phyloP scores from a whole-genome alignment of 345 rosid species.

The Atalantia buxifolia region DNA sequence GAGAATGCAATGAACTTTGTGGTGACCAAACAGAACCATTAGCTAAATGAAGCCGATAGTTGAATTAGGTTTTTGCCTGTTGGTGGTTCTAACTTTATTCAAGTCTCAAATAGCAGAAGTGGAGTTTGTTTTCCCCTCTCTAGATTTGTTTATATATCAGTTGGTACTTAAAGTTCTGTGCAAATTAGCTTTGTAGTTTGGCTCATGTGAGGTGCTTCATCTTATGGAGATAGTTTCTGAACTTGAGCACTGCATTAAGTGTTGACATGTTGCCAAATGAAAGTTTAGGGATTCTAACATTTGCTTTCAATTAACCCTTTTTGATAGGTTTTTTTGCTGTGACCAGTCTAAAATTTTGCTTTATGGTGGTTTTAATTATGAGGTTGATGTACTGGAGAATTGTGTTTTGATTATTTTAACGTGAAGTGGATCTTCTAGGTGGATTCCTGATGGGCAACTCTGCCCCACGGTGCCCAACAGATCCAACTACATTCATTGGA shows the following conservation, averaged over 20 bases:
- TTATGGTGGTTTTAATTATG: neutral
- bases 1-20: neutral
- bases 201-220: neutral
- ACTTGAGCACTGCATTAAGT: neutral
- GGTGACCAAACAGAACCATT: neutral
- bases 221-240: neutral
- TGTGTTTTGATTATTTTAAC: neutral
- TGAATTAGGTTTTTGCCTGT: neutral
- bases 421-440: constrained; percentile 41
- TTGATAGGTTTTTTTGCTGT: neutral
- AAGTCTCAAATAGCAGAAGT: neutral
- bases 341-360: neutral
- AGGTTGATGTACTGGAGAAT: neutral
- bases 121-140: neutral
- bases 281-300: neutral
- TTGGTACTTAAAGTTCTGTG: neutral
- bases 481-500: constrained; percentile 91
- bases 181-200: neutral
- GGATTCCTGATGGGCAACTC: constrained; percentile 96
- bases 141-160: neutral
- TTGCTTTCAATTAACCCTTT: neutral
- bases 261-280: neutral
- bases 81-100: neutral
- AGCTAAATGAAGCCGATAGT: neutral
- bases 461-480: constrained; percentile 95